phyloP scores from a whole-genome alignment of 1,139 yeast species.

The Yamadazyma pseudoaaseri region DNA sequence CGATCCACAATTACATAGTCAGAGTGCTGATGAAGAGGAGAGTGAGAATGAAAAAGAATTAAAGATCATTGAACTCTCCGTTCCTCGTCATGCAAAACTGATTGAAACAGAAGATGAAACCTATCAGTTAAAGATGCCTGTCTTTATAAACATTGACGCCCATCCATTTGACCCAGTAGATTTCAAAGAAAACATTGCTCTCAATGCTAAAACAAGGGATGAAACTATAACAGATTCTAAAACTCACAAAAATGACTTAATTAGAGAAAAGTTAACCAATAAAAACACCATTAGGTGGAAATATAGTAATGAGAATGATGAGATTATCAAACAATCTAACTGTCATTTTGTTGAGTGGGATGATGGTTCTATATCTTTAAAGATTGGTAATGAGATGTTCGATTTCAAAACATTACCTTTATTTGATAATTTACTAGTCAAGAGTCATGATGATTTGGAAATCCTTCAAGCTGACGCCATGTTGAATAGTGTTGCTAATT shows the following conservation, averaged over 20 bases:
- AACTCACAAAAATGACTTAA: constrained; percentile 42
- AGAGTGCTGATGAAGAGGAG: constrained; percentile 17
- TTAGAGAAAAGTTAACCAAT: constrained; percentile 55
- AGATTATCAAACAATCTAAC: constrained; percentile 78
- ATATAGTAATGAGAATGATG: constrained; percentile 67
- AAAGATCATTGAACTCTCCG: constrained; percentile 56
- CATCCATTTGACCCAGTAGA: constrained; percentile 80
- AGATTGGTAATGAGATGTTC: constrained; percentile 83
- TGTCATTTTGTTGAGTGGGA: constrained; percentile 92
- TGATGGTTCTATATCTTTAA: constrained; percentile 84
- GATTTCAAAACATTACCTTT: constrained; percentile 70
- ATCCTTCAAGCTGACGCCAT: constrained; percentile 58
- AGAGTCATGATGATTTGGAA: constrained; percentile 70
- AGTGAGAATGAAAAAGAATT: constrained; percentile 24
- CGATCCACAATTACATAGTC: constrained; percentile 4
- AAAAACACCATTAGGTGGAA: constrained; percentile 93
- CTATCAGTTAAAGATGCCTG: constrained; percentile 70
- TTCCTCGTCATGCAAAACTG: constrained; percentile 72
- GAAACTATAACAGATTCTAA: constrained; percentile 29
- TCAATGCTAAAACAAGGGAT: constrained; percentile 40
- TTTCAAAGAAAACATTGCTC: constrained; percentile 56
- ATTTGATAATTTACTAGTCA: constrained; percentile 70
- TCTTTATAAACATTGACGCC: constrained; percentile 78
- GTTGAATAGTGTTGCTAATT: constrained; percentile 58
- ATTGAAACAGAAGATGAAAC: constrained; percentile 42